Conservation (phyloP, 2,329 filamentous ascomycete genomes). For the Cadophora sp. region DNA sequence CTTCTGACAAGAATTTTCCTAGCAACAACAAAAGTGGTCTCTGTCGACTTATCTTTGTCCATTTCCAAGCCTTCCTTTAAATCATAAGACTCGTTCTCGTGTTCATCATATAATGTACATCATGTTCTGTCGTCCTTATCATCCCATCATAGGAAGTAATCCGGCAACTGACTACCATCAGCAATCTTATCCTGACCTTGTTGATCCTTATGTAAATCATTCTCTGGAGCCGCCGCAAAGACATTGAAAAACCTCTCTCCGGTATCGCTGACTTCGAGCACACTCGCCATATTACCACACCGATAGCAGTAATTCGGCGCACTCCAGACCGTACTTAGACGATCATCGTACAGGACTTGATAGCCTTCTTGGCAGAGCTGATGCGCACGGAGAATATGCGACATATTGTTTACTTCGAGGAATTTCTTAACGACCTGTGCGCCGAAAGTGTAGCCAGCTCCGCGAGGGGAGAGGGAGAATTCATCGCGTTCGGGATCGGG, state of each 20-base stretch:
- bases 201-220: conserved; percentile 90
- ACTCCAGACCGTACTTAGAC: conserved; percentile 95
- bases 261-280: conserved; percentile 92
- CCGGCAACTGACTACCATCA: conserved; percentile 68
- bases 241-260: conserved; percentile 97
- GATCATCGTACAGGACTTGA: conserved; percentile 94
- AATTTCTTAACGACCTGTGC: conserved; percentile 99
- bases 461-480: conserved; percentile 91
- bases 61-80: conserved; percentile 9
- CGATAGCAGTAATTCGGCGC: conserved; percentile 86
- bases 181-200: conserved; percentile 73
- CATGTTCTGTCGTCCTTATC: conserved; percentile 44
- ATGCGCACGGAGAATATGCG: conserved; percentile 95
- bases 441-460: conserved; percentile 96
- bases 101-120: conserved; percentile 16
- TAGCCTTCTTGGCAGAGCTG: conserved; percentile 98
- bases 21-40: background rate
- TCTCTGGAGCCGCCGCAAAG: conserved; percentile 95
- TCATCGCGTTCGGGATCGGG: conserved; percentile 97
- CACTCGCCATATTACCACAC: conserved; percentile 96
- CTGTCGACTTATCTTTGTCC: background rate
- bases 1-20: background rate
- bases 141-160: conserved; percentile 64
- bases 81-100: conserved; percentile 12
- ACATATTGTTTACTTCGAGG: conserved; percentile 96